These are phyloP conservation scores for Fremontodendron californicum DNA, from an alignment of 345 rosid species.

Conservation along the genomic window DNA sequence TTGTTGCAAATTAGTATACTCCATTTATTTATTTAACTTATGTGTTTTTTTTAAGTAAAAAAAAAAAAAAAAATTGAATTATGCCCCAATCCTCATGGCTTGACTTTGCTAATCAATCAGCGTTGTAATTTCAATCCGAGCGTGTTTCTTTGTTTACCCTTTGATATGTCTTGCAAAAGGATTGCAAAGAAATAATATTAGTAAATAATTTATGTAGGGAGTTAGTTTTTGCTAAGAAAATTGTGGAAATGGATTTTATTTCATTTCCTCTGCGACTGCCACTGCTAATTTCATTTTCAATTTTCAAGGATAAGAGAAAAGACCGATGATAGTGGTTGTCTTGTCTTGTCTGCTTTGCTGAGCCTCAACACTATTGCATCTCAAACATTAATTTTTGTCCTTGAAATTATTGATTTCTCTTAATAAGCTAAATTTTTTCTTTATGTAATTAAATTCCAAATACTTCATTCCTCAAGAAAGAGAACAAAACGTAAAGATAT, in stretches of 20 bases:
- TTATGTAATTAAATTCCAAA: background rate
- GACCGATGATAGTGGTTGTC: background rate
- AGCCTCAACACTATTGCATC: background rate
- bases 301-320: background rate
- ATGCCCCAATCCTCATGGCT: background rate
- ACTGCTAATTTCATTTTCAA: background rate
- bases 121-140: background rate
- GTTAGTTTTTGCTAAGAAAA: background rate
- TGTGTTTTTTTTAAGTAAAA: background rate
- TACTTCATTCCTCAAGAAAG: background rate
- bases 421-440: background rate
- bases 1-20: background rate
- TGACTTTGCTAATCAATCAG: background rate
- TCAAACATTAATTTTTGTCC: background rate
- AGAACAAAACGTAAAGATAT: background rate
- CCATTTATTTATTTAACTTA: background rate
- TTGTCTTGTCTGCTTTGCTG: background rate
- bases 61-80: background rate
- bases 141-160: background rate
- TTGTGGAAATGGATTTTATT: background rate
- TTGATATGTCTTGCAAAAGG: background rate
- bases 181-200: background rate
- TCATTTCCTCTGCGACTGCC: background rate
- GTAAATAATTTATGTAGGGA: background rate
- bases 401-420: background rate